Base-by-base conservation (phyloP, 2,329 filamentous ascomycete species). In the Pezicula neosporulosa region DNA sequence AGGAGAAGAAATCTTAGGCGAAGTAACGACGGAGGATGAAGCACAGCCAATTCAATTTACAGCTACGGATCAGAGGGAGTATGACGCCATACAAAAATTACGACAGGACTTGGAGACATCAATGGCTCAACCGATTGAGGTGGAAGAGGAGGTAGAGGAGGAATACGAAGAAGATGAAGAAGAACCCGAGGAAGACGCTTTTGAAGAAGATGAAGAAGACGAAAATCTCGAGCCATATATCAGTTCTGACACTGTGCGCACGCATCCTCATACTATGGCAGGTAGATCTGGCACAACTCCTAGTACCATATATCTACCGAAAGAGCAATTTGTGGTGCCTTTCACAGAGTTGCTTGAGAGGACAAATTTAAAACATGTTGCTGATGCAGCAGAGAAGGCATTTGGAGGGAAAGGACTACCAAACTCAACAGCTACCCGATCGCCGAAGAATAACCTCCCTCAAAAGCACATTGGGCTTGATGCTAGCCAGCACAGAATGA, bases 331-430 rank as follows among this genome's bases (percentile, higher is more conserved):
- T 38, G 77, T 88, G 8, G 72, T 79, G 3, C 91, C 91, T 0
- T 84, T 96, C 16, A 77, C 81, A 2, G 70, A 80, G 4, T 75
- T 96, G 2, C 75, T 97, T 2, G 76, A 77, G 13, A 75, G 85
- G 50, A 81, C 83, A 49, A 81, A 90, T 51, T 81, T 85, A 41
- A 87, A 84, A 51, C 94, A 99, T 65, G 75, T 97, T 30, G 77
- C 78, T 33, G 79, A 86, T 51, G 79, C 87, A 1, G 89, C 92
- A 0, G 82, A 89, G 58, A 80, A 77, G 41, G 77, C 82, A 1
- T 93, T 96, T 65, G 93, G 92, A 41, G 93, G 93, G 0, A 70
- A 71, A 3, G 82, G 85, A 0, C 73, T 97, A 15, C 92, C 92
- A 3, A 78, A 87, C 63, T 95, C 90, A 2, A 84, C 88, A 1